Conservation (phyloP, 2,329 filamentous ascomycete species). For the Ophiostoma tasmaniense region DNA sequence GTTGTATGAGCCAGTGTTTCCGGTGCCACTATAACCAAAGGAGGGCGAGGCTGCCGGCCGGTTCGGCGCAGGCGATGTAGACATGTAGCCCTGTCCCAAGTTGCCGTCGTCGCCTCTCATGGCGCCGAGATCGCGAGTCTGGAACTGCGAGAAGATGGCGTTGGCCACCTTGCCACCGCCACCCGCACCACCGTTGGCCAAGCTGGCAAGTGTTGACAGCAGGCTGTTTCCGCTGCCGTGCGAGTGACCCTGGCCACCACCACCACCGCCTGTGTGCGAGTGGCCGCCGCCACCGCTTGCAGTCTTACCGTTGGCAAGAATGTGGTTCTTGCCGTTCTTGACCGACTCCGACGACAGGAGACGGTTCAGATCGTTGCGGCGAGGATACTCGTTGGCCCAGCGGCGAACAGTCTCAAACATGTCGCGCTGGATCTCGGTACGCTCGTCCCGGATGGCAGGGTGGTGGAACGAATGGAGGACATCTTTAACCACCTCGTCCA, state of each 20-base stretch:
- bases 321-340: constrained; percentile 72
- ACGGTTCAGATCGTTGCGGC: constrained; percentile 59
- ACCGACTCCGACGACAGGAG: constrained; percentile 80
- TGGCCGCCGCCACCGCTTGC: constrained; percentile 25
- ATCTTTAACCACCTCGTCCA: constrained; percentile 76
- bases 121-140: constrained; percentile 47
- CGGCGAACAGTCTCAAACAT: constrained; percentile 83
- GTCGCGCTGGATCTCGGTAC: constrained; percentile 68
- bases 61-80: constrained; percentile 29
- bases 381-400: constrained; percentile 66
- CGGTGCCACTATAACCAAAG: constrained; percentile 36
- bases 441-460: constrained; percentile 68
- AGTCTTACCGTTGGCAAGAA: constrained; percentile 32
- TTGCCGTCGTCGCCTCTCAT: constrained; percentile 41
- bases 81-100: constrained; percentile 24
- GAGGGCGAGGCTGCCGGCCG: constrained; percentile 22
- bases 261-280: constrained; percentile 17
- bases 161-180: constrained; percentile 36
- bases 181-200: constrained; percentile 31
- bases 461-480: constrained; percentile 83
- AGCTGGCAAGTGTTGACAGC: constrained; percentile 29
- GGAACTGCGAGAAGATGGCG: constrained; percentile 54
- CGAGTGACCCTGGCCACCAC: constrained; percentile 27
- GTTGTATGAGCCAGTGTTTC: constrained; percentile 5
- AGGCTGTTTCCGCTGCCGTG: constrained; percentile 26